Percentiles rank a stretch among this genome's conserved stretches.
phyloP scores from a whole-genome alignment of 331 rosid genomes.

The Pyrus hybrid region DNA sequence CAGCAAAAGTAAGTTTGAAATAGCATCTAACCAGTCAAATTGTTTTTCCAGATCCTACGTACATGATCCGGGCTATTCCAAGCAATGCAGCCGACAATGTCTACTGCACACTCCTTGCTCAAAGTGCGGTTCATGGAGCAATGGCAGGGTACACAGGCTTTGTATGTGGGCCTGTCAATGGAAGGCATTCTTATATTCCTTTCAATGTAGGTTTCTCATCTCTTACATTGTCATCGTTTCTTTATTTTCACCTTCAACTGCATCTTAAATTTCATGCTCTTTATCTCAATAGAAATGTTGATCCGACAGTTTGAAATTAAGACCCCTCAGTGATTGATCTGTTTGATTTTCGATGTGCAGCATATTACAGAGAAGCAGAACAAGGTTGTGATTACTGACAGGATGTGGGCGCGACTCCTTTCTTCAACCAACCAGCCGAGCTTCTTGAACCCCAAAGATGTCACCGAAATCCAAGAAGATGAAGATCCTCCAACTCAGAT shows the following conservation, averaged over 20 bases:
- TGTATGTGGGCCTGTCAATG: constrained; percentile 69
- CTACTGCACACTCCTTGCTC: constrained; percentile 83
- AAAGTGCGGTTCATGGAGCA: constrained; percentile 84
- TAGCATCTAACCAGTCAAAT: background rate
- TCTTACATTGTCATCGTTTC: background rate
- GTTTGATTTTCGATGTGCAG: constrained; percentile 24
- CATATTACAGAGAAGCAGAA: constrained; percentile 56
- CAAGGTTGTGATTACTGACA: constrained; percentile 74
- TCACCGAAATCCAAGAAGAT: constrained; percentile 11
- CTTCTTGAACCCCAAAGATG: constrained; percentile 18
- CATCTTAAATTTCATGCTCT: background rate
- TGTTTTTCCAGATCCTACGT: constrained; percentile 64
- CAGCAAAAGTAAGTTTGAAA: background rate
- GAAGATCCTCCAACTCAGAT: constrained; percentile 6
- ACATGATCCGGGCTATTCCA: constrained; percentile 86
- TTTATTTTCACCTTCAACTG: background rate
- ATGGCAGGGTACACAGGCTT: constrained; percentile 90
- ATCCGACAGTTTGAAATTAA: background rate
- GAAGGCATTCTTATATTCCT: constrained; percentile 81
- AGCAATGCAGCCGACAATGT: constrained; percentile 85
- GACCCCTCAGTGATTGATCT: background rate
- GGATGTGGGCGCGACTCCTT: constrained; percentile 91
- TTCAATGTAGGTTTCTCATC: constrained; percentile 41
- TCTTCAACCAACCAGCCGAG: constrained; percentile 81
- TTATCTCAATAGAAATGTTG: background rate